These are phyloP conservation scores for Mycoemilia scoparia DNA, from an alignment of 192 early-diverging fungal genomes.

Conservation along the genomic window DNA sequence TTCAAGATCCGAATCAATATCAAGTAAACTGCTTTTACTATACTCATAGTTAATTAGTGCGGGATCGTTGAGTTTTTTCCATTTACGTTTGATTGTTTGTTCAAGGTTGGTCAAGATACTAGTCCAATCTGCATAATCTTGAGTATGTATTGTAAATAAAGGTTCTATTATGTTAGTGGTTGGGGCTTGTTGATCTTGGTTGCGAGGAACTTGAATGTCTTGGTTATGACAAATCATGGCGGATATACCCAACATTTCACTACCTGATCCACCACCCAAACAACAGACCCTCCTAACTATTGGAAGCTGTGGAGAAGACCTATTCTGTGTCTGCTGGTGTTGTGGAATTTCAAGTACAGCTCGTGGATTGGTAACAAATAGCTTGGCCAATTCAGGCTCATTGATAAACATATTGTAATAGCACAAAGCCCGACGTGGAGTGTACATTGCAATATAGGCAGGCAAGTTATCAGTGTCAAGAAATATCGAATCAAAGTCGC, in stretches of 20 bases:
- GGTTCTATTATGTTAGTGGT: too few relatives aligned
- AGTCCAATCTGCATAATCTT: conserved; percentile 49
- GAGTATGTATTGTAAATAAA: conserved; percentile 21
- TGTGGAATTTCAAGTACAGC: too few relatives aligned
- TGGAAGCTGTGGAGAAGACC: conserved; percentile 20
- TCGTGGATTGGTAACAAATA: too few relatives aligned
- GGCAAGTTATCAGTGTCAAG: conserved; percentile 46
- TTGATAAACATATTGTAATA: conserved; percentile 55
- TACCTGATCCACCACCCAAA: conserved; percentile 72
- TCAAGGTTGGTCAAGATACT: conserved; percentile 34
- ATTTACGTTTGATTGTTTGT: conserved; percentile 28
- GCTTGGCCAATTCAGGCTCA: too few relatives aligned
- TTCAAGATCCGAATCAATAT: conserved; percentile 24
- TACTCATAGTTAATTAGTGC: conserved; percentile 34
- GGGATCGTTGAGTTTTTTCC: conserved; percentile 18
- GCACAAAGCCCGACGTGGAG: conserved; percentile 65
- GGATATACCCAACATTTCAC: conserved; percentile 63
- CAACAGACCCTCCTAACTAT: conserved; percentile 29
- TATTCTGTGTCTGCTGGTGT: too few relatives aligned
- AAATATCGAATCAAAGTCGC: conserved; percentile 75
- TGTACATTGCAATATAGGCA: conserved; percentile 77
- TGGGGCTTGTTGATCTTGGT: too few relatives aligned
- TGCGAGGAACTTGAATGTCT: too few relatives aligned
- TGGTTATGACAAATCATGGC: conserved; percentile 34
- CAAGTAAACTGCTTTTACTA: conserved; percentile 39